Evolutionary conservation across 345 rosid genomes (phyloP), one percentile per base, ranked within the genome.

Genomic region (Ricinus communis): DNA sequence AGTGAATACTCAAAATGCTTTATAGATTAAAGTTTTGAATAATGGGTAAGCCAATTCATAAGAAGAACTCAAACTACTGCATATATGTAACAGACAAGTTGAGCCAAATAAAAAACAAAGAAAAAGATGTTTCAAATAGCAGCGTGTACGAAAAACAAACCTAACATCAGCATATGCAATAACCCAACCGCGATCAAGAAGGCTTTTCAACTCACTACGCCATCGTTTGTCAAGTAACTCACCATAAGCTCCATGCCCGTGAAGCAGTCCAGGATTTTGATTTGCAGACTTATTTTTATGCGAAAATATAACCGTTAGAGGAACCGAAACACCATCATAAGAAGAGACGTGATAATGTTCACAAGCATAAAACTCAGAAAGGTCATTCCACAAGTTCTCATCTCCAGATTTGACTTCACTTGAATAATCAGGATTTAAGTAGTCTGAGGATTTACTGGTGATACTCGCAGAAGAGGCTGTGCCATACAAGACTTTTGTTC

Each of bases 111-210:
- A n/a, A 5, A 38, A 38, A 38, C 9, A 38, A 38, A 43, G 2
- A 21, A 41, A 50, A 43, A 33, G 33, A 46, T 28, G 11, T 15
- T 28, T 45, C 50, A 50, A 28, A 65, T 9, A 16, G n/a, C 24
- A 67, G 30, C 30, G 22, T 16, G 16, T 16, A 36, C 25, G 18
- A 52, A 47, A 62, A 80, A 80, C 88, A 65, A 59, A 92, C 99
- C 99, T 89, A 70, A 92, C 98, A 76, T 95, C 97, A 63, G 99
- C 98, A 89, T 85, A 95, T 62, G 96, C 96, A 82, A 95, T 73
- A 70, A 88, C 80, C 98, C 99, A 92, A 74, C 99, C 96, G 71
- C 98, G 96, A 81, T 92, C 99, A 66, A 95, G 98, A 58, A 95
- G 94, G 85, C 98, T 92, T 80, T 95, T 95, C 74, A 92, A 79